A percentile compares a stretch with the other conserved stretches of the same genome.
phyloP scores from a whole-genome alignment of 1,284 basidiomycete species.

The Cerioporus squamosus region DNA sequence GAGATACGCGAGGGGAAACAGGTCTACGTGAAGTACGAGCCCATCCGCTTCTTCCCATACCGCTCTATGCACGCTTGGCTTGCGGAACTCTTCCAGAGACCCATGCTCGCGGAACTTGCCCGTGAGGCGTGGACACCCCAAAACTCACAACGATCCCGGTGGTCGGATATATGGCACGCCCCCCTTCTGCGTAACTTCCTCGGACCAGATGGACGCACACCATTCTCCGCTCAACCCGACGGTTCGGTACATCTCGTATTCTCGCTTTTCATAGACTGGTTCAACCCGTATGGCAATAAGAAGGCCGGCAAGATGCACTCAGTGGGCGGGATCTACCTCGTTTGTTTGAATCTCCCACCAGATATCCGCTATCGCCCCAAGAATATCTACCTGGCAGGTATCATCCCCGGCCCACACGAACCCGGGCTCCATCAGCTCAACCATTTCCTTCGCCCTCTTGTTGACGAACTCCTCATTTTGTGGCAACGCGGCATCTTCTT shows the following conservation, averaged over 20 bases:
- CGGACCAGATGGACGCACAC: slow-evolving; percentile 6
- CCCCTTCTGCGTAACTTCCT: neutral
- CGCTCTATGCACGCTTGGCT: no score
- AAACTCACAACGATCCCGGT: neutral
- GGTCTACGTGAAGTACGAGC: neutral
- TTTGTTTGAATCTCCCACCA: slow-evolving; percentile 27
- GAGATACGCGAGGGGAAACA: neutral
- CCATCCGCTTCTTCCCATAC: no score
- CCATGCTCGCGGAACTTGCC: neutral
- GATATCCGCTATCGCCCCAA: slow-evolving; percentile 27
- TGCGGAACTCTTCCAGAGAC: no score
- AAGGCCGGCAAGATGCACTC: slow-evolving; percentile 27
- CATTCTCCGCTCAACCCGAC: neutral
- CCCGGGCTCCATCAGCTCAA: slow-evolving; percentile 23
- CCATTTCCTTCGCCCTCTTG: slow-evolving; percentile 24
- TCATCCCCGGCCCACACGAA: slow-evolving; percentile 24
- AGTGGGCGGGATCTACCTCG: slow-evolving; percentile 20
- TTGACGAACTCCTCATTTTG: slow-evolving; percentile 21
- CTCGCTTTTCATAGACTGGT: slow-evolving; percentile 33
- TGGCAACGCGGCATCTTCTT: slow-evolving; percentile 24
- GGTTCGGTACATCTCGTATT: slow-evolving; percentile 25
- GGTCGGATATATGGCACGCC: slow-evolving; percentile 4
- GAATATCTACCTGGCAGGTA: slow-evolving; percentile 30
- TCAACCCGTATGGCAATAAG: slow-evolving; percentile 35
- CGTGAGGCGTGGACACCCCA: neutral